Evolutionary conservation across 2,329 filamentous ascomycete species (phyloP), one percentile per base, ranked within the genome.

Genomic region (Graphilbum ipis-grandicollis): DNA sequence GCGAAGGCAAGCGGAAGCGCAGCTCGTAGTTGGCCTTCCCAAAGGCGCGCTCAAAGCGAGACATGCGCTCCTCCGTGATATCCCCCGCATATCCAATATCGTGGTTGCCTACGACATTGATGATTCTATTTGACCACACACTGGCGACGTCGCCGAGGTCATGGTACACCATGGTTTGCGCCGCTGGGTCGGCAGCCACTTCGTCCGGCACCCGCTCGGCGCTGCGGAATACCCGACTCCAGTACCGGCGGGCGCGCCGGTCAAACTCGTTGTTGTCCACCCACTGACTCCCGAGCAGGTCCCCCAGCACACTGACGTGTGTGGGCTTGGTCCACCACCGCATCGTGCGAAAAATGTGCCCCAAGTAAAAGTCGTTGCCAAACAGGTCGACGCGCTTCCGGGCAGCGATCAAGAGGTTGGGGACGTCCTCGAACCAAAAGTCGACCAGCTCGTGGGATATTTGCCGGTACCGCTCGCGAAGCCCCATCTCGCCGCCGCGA

Each of bases 41-140:
- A 59, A 93, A 98, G 2, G 71, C 69, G 18, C 68, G 65, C 57
- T 93, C 85, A 52, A 96, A 98, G 2, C 90, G 71, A 21, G 71
- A 63, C 38, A 94, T 64, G 4, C 85, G 73, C 42, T 73, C 65
- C n/a, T 66, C 59, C 30, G 79, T 84, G 42, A 96, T 67, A 54
- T 98, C 90, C 3, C 90, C 90, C 0, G 86, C 84, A 53, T 98
- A 98, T 25, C 90, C 90, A 50, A 98, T 77, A 54, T 98, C 90
- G 52, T 98, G 90, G 51, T 98, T 98, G 2, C 90, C 90, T 0
- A 76, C 85, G 19, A 96, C 73, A 47, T 93, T 92, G 52, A 98
- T 84, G 44, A 94, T 66, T 38, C 79, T 71, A 30, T 63, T 67
- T n/a, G 65, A 57, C 90, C 90, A 96, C 3, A 56, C 55, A 14